Evolutionary conservation across 495 filamentous ascomycete genomes (phyloP), one percentile per base, ranked within the genome.

Genomic region (Penicillium ochrochloron): DNA sequence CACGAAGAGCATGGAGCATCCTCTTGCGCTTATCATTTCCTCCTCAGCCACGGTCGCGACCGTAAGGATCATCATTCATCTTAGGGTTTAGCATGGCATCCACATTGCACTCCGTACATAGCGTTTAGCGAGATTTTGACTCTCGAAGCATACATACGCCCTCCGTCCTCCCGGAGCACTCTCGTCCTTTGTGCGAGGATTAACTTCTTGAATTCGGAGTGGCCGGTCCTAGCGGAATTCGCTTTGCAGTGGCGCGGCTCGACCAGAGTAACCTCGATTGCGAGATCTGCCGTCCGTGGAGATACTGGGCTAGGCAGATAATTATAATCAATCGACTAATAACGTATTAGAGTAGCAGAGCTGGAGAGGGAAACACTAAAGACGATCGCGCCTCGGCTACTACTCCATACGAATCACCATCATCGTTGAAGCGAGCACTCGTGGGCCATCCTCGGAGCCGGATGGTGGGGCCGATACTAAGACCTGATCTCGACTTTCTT

Each of bases 391-490:
- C 37, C 31, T 33, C 53, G 33, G 19, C 4, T 48, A 23, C 4
- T 25, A 23, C 6, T 19, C 9, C 42, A 5, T 34, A 54, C 52
- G 10, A 27, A 25, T 4, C 46, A 12, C 12, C 14, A 1, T 31
- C 14, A 56, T 60, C 52, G 51, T 23, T 50, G 50, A 31, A 53
- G 37, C 19, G 27, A 53, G 31, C 17, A n/a, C 61, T 66, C 63
- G 63, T 69, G 61, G 48, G 21, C 25, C 48, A 14, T 59, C 55
- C 39, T 65, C 64, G 61, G 58, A 62, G n/a, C 53, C 76, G 76
- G 76, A 72, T 75, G 71, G 76, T 75, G 76, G 76, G 76, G 74
- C 76, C 76, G 76, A 62, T 35, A 23, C 35, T 33, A 58, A 56
- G 56, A 58, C 25, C 34, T 17, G 14, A 23, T 2, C 7, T 48